phyloP scores from a whole-genome alignment of 108 stramenopile species.

The Skeletonema menzelii region DNA sequence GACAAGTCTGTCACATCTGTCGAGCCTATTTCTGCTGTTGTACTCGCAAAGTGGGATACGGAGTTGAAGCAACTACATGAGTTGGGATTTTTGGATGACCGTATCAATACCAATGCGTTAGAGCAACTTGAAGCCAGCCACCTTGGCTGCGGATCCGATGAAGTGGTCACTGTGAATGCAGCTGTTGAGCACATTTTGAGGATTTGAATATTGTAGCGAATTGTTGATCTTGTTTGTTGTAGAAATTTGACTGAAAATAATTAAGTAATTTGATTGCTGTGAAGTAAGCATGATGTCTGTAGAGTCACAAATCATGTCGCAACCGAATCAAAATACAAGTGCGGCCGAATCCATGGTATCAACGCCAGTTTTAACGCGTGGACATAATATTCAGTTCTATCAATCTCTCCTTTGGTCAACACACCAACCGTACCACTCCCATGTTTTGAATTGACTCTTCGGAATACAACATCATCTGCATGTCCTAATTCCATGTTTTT shows the following conservation, averaged over 20 bases:
- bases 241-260: background rate
- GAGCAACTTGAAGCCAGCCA: slow-evolving; percentile 71
- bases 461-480: slow-evolving; percentile 86
- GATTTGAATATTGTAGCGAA: background rate
- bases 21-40: slow-evolving; percentile 25
- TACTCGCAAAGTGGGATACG: slow-evolving; percentile 59
- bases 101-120: slow-evolving; percentile 55
- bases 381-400: slow-evolving; percentile 82
- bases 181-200: slow-evolving; percentile 12
- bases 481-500: slow-evolving; percentile 90
- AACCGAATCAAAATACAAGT: slow-evolving; percentile 37
- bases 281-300: background rate
- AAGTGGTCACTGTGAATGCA: slow-evolving; percentile 57
- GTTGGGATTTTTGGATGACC: slow-evolving; percentile 64
- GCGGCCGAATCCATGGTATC: slow-evolving; percentile 80
- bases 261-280: background rate
- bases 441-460: slow-evolving; percentile 72
- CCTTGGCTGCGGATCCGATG: slow-evolving; percentile 57
- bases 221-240: background rate
- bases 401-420: slow-evolving; percentile 82
- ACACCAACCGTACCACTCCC: slow-evolving; percentile 83
- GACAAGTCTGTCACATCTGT: slow-evolving; percentile 8
- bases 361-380: slow-evolving; percentile 85
- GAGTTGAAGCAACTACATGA: slow-evolving; percentile 64
- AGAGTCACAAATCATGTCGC: background rate